Evolutionary conservation across 106 monocot species (phyloP).

Genomic region (Xerophyta viscosa): DNA sequence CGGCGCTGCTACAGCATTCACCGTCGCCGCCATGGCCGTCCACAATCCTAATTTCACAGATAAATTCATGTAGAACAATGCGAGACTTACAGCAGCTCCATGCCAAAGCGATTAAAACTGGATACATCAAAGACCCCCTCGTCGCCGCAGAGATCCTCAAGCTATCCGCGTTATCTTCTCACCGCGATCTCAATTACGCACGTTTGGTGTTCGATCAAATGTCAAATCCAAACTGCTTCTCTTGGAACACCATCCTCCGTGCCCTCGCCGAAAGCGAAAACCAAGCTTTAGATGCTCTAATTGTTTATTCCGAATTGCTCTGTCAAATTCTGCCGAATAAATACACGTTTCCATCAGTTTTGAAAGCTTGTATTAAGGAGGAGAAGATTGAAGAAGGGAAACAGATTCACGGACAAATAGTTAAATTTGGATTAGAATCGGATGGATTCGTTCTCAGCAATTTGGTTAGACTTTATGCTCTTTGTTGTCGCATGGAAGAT

Average conservation of each 20-base stretch:
- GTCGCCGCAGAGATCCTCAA: constrained; percentile 47
- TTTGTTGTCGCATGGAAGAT: constrained; percentile 29
- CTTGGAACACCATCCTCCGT: constrained; percentile 35
- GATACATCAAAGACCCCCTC: constrained; percentile 30
- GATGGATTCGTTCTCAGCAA: constrained; percentile 47
- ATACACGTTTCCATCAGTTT: constrained; percentile 39
- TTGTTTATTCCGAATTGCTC: constrained; percentile 22
- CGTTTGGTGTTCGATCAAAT: constrained; percentile 16
- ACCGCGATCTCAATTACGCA: constrained; percentile 27
- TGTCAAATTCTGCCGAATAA: constrained; percentile 16
- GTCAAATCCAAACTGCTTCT: constrained; percentile 21
- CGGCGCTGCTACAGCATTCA: too few relatives aligned
- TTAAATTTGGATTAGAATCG: constrained; percentile 20
- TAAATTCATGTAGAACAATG: constrained; percentile 26
- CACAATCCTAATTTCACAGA: constrained; percentile 12
- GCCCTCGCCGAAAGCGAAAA: constrained; percentile 35
- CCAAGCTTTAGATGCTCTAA: constrained; percentile 6
- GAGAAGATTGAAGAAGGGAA: constrained; percentile 22
- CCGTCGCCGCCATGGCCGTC: not conserved
- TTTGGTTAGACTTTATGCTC: constrained; percentile 36
- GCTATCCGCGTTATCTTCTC: constrained; percentile 9
- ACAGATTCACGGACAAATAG: constrained; percentile 34
- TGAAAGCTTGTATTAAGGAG: constrained; percentile 31
- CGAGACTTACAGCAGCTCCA: constrained; percentile 36
- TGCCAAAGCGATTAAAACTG: constrained; percentile 39